phyloP scores from a whole-genome alignment of 139 green algal genomes.

The Volvox africanus region DNA sequence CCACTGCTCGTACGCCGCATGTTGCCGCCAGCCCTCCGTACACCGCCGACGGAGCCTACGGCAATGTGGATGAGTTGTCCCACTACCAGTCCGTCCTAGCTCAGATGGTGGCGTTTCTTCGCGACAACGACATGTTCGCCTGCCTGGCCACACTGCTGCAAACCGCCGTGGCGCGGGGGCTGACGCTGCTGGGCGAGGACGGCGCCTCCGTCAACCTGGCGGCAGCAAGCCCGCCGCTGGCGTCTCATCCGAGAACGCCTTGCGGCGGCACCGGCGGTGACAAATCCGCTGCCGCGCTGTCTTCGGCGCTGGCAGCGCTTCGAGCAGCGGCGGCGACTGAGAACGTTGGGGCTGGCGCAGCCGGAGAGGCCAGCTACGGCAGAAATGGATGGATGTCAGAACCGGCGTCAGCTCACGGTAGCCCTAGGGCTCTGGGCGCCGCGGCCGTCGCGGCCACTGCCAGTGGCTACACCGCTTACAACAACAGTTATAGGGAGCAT shows the following conservation, averaged over 20 bases:
- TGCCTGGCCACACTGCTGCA: constrained; percentile 43
- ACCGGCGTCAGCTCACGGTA: neutral
- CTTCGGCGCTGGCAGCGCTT: constrained; percentile 15
- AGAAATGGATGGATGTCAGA: too few relatives aligned
- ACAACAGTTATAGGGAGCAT: too few relatives aligned
- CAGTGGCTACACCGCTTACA: too few relatives aligned
- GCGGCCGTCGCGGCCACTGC: too few relatives aligned
- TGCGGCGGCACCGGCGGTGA: neutral
- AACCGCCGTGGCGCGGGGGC: neutral
- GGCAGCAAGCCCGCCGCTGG: neutral
- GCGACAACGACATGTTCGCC: constrained; percentile 46
- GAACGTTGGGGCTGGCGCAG: neutral
- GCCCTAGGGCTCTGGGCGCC: neutral
- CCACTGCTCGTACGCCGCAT: neutral
- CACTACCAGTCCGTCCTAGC: constrained; percentile 38
- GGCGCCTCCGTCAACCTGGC: neutral
- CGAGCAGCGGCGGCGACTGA: neutral
- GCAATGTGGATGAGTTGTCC: neutral
- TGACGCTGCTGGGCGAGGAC: neutral
- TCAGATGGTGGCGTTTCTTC: constrained; percentile 38
- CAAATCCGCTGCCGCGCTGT: neutral
- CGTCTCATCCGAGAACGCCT: neutral
- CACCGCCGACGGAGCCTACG: neutral
- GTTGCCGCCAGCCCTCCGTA: neutral
- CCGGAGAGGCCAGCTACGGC: neutral